Evolutionary conservation across 805 yeast species (phyloP).

Genomic region (Ascoidea asiatica): DNA sequence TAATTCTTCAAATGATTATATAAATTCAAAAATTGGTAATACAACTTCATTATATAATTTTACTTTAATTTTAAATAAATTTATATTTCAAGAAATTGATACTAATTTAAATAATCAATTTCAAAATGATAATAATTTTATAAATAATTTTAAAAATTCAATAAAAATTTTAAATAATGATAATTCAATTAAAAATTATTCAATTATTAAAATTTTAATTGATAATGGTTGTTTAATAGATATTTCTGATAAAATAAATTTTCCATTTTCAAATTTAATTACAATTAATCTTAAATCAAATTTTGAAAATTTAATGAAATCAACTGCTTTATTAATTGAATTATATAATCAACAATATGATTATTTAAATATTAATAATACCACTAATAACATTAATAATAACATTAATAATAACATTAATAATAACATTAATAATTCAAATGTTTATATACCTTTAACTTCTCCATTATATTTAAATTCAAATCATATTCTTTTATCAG

Average conservation of each 20-base stretch:
- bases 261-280: background rate
- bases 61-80: background rate
- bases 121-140: too few relatives aligned
- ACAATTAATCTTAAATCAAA: background rate
- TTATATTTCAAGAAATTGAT: background rate
- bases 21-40: background rate
- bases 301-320: background rate
- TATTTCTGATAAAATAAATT: background rate
- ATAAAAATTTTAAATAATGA: too few relatives aligned
- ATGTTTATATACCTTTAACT: background rate
- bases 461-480: background rate
- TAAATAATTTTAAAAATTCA: too few relatives aligned
- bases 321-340: background rate
- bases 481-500: background rate
- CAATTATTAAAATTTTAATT: background rate
- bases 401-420: background rate
- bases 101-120: too few relatives aligned
- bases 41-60: background rate
- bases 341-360: background rate
- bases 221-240: background rate
- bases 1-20: background rate
- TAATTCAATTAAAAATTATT: too few relatives aligned
- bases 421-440: background rate
- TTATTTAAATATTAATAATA: too few relatives aligned
- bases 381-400: background rate